Evolutionary conservation across 306 rosid genomes (phyloP).

Genomic region (Sophora flavescens): DNA sequence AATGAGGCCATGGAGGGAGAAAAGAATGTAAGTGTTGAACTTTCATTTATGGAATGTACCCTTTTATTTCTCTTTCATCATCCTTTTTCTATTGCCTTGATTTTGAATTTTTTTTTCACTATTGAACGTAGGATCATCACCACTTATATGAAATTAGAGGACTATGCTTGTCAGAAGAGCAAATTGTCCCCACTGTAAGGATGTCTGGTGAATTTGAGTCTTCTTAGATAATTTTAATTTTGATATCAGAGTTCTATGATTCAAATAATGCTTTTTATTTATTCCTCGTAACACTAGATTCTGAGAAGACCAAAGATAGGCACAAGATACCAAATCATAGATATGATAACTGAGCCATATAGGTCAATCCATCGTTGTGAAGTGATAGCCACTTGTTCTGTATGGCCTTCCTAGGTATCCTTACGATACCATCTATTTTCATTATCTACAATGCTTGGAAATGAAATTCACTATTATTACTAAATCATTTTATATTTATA

Average conservation of each 20-base stretch:
- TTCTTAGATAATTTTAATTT: conserved; percentile 20
- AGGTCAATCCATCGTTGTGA: conserved; percentile 84
- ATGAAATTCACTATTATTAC: conserved; percentile 38
- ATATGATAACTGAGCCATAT: conserved; percentile 91
- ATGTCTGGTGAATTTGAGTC: conserved; percentile 27
- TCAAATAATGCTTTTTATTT: conserved; percentile 17
- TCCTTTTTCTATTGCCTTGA: conserved; percentile 23
- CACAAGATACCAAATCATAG: conserved; percentile 76
- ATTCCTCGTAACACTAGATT: conserved; percentile 60
- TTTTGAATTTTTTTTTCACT: conserved; percentile 30
- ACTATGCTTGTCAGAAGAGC: conserved; percentile 98
- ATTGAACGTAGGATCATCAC: conserved; percentile 84
- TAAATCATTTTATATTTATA: conserved; percentile 45
- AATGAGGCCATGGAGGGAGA: conserved; percentile 99
- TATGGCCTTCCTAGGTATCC: conserved; percentile 96
- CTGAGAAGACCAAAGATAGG: conserved; percentile 82
- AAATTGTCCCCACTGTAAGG: conserved; percentile 85
- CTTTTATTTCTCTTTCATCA: conserved; percentile 1
- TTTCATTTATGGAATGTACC: conserved; percentile 5
- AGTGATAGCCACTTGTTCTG: conserved; percentile 95
- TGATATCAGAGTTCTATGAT: conserved; percentile 5
- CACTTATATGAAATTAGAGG: conserved; percentile 98
- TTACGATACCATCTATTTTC: conserved; percentile 19
- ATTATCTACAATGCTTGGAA: not conserved
- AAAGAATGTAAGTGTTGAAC: conserved; percentile 68